Percentiles rank a stretch among this genome's conserved stretches.
phyloP scores from a whole-genome alignment of 495 filamentous ascomycete genomes.

The Choiromyces venosus region DNA sequence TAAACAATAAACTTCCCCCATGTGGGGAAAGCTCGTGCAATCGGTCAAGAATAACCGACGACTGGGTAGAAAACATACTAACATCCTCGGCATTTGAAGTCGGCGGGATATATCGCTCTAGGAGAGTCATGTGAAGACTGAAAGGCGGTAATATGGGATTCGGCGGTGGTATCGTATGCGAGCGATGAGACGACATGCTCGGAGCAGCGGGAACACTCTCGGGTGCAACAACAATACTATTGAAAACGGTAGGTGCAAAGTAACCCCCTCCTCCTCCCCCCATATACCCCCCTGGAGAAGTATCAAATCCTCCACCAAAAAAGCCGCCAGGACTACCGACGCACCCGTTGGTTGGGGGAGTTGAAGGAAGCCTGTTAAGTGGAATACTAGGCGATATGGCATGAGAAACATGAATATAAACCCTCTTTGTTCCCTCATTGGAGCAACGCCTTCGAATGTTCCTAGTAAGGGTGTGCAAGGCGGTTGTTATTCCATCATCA shows the following conservation, averaged over 20 bases:
- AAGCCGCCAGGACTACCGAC: conserved; percentile 12
- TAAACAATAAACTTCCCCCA: conserved; percentile 59
- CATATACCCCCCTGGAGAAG: conserved; percentile 6
- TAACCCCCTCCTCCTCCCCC: conserved; percentile 38
- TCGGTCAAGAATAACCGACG: conserved; percentile 63
- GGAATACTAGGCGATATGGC: conserved; percentile 41
- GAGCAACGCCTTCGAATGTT: conserved; percentile 36
- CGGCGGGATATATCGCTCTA: conserved; percentile 69
- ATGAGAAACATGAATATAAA: conserved; percentile 41
- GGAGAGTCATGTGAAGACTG: conserved; percentile 59
- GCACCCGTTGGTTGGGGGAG: conserved; percentile 22
- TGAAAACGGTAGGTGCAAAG: conserved; percentile 42
- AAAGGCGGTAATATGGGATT: conserved; percentile 60
- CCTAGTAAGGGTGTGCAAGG: conserved; percentile 38
- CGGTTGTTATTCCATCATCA: conserved; percentile 40
- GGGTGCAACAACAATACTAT: conserved; percentile 42
- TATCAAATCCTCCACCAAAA: conserved; percentile 30
- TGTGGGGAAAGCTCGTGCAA: conserved; percentile 58
- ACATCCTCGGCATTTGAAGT: conserved; percentile 56
- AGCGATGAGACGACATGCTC: conserved; percentile 26
- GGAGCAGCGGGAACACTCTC: conserved; percentile 39
- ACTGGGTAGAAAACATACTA: conserved; percentile 55
- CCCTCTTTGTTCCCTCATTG: conserved; percentile 28
- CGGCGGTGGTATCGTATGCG: conserved; percentile 47
- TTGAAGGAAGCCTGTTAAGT: conserved; percentile 37